Evolutionary conservation across 495 filamentous ascomycete species (phyloP).

Genomic region (Talaromyces ruber): DNA sequence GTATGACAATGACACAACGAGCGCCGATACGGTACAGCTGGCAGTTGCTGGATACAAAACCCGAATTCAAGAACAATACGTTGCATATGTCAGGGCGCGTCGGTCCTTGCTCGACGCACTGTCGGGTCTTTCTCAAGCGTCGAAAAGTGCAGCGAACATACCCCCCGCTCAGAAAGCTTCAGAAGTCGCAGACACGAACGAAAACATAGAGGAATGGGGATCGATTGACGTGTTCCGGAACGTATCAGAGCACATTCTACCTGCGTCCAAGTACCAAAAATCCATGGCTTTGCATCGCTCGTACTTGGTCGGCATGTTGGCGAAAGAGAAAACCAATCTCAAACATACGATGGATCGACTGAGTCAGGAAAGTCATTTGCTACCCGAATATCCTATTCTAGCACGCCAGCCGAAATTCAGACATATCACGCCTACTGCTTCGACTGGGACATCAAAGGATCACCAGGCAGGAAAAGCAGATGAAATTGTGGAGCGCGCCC

Average conservation of each 20-base stretch:
- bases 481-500: slow-evolving; percentile 26
- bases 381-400: slow-evolving; percentile 51
- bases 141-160: slow-evolving; percentile 12
- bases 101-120: slow-evolving; percentile 29
- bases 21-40: slow-evolving; percentile 24
- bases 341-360: slow-evolving; percentile 50
- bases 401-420: slow-evolving; percentile 36
- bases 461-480: slow-evolving; percentile 15
- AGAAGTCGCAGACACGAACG: slow-evolving; percentile 12
- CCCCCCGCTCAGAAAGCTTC: slow-evolving; percentile 2
- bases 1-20: slow-evolving; percentile 24
- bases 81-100: slow-evolving; percentile 26
- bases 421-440: slow-evolving; percentile 25
- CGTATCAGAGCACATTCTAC: slow-evolving; percentile 31
- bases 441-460: slow-evolving; percentile 13
- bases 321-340: slow-evolving; percentile 50
- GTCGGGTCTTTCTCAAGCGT: slow-evolving; percentile 27
- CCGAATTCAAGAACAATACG: slow-evolving; percentile 42
- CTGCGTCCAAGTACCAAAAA: slow-evolving; percentile 54
- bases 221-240: slow-evolving; percentile 1
- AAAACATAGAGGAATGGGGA: slow-evolving; percentile 10
- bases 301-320: slow-evolving; percentile 48
- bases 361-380: slow-evolving; percentile 60
- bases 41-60: slow-evolving; percentile 31
- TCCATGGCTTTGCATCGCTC: slow-evolving; percentile 55